These are phyloP conservation scores for Aspergillus versicolor DNA, from an alignment of 2,329 filamentous ascomycete species.

Conservation along the genomic window DNA sequence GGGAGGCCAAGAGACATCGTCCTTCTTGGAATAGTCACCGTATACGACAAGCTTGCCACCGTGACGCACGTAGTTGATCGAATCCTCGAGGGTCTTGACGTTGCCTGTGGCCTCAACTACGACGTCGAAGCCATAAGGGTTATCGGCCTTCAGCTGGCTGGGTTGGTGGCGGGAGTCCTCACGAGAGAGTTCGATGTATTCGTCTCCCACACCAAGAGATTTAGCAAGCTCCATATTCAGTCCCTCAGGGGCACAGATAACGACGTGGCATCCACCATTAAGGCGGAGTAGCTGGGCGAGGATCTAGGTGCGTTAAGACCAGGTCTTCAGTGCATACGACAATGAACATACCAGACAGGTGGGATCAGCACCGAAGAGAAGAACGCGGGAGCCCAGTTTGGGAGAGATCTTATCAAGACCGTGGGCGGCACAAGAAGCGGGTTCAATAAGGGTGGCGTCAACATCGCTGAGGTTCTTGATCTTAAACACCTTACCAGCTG, in stretches of 20 bases:
- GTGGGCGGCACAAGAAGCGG: conserved; percentile 70
- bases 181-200: conserved; percentile 48
- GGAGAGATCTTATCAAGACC: conserved; percentile 68
- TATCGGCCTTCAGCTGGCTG: conserved; percentile 59
- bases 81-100: conserved; percentile 66
- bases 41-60: conserved; percentile 72
- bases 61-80: conserved; percentile 69
- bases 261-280: conserved; percentile 68
- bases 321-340: conserved; percentile 52
- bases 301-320: conserved; percentile 50
- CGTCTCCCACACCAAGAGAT: conserved; percentile 48
- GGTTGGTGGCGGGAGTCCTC: conserved; percentile 59
- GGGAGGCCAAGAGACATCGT: conserved; percentile 67
- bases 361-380: conserved; percentile 68
- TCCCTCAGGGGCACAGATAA: conserved; percentile 66
- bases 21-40: conserved; percentile 65
- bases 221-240: conserved; percentile 69
- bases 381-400: conserved; percentile 62
- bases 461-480: conserved; percentile 65
- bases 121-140: conserved; percentile 73
- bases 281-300: conserved; percentile 62
- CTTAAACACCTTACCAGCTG: conserved; percentile 61
- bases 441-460: conserved; percentile 70
- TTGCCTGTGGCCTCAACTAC: conserved; percentile 71
- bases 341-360: conserved; percentile 60